Evolutionary conservation across 305 asterid genomes (phyloP), one percentile per base, ranked within the genome.

Genomic region (Striga hermonthica): DNA sequence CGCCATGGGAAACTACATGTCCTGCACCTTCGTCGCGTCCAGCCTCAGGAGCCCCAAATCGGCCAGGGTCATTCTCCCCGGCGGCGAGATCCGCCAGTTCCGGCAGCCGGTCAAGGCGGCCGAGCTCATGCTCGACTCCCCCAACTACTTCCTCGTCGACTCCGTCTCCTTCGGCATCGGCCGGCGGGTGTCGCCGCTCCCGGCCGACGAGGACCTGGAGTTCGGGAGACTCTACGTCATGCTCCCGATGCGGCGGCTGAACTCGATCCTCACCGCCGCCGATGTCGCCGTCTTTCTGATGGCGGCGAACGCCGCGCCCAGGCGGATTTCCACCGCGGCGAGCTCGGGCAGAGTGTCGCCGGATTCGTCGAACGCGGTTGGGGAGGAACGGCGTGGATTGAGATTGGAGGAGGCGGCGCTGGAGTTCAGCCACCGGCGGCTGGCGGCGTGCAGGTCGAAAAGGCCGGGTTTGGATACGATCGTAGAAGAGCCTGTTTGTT

Each of bases 71-170:
- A 75, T 92, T 35, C 82, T 92, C 47, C 96, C 95, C 16, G 81
- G 79, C 50, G 98, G 98, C 45, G 85, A 89, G 75, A 69, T 89
- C 12, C 81, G 85, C 14, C 92, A 84, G 79, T 84, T 87, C 70
- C 82, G 83, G 34, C 84, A 85, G 9, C 80, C 79, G 7, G 79
- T 77, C 1, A 87, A 80, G 80, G 97, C 98, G 55, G 98, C 96
- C 14, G 96, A 91, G 75, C 80, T 91, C 65, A 91, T 91, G 96
- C 88, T 91, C 16, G 96, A 91, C 16, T 74, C 77, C 5, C 95
- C 98, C 0, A 77, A 57, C 65, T 68, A 47, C 56, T 89, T 87
- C 82, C 62, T 89, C 63, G 88, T 87, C 7, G 79, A 81, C 68
- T 76, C 95, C 7, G 71, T 36, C 16, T 77, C 90, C 4, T 71